Evolutionary conservation across 1,139 yeast genomes (phyloP), one percentile per base, ranked within the genome.

Genomic region (Candida pseudoviswanathii): DNA sequence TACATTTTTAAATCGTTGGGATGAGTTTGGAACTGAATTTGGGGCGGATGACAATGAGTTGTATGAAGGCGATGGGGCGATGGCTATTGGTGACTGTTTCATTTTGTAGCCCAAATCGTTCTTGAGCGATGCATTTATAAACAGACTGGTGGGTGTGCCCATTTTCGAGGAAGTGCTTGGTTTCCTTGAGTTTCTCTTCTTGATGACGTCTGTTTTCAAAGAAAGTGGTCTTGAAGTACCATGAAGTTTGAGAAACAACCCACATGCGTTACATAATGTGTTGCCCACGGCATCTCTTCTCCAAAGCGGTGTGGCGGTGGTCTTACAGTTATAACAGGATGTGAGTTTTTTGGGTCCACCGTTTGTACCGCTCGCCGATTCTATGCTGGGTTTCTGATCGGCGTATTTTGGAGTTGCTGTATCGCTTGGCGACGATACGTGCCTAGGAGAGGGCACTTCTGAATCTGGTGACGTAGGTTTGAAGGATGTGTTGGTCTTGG

Each of bases 231-330:
- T 65, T 54, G 81, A 78, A 2, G 83, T 79, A 25, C 86, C 86
- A 56, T 81, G 86, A 29, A 81, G 64, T 55, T 81, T 81, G 49
- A 76, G 70, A 57, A 81, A 81, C 36, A 81, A 65, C 0, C 86
- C 86, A 65, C 86, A 81, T 0, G 86, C 86, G 58, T 81, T 81
- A 60, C 86, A 81, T 10, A 81, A 65, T 1, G 85, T 80, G 52
- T 81, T 77, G 0, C 86, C 86, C 39, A 64, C 69, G 2, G 83
- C 75, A 57, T 81, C 84, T 56, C 80, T 76, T 44, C 86, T 66
- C 86, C 86, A 81, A 27, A 81, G 64, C 0, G 86, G 86, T 0
- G 86, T 81, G 46, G 80, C 81, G 22, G 73, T 63, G 2, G 86
- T 81, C 45, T 78, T 77, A 61, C 86, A 81, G 59, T 81, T 81